Conservation (phyloP, 2,329 filamentous ascomycete species). For the Thermomyces lanuginosus region DNA sequence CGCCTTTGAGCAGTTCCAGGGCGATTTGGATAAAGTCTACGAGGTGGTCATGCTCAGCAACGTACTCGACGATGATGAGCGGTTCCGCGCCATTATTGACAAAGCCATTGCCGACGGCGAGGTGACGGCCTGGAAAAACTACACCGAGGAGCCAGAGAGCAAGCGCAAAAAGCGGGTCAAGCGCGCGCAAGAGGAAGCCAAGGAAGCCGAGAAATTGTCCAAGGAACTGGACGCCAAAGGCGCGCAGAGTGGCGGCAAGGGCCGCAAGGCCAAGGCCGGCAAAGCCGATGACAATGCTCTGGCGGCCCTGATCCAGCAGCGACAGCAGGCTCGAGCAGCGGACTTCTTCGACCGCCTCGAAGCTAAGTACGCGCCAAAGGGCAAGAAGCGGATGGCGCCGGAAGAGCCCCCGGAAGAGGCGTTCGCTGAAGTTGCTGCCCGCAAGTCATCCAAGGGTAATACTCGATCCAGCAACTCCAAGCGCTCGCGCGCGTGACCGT, state of each 20-base stretch:
- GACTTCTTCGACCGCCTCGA: slow-evolving; percentile 58
- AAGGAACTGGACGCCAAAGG: slow-evolving; percentile 61
- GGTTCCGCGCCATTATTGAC: slow-evolving; percentile 69
- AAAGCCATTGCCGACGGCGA: slow-evolving; percentile 56
- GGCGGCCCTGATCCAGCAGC: slow-evolving; percentile 57
- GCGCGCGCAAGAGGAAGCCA: slow-evolving; percentile 48
- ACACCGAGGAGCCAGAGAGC: slow-evolving; percentile 56
- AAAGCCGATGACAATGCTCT: slow-evolving; percentile 33
- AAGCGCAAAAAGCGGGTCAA: slow-evolving; percentile 43
- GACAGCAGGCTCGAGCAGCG: slow-evolving; percentile 46
- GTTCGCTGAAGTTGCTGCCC: slow-evolving; percentile 29
- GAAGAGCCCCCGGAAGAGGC: slow-evolving; percentile 49
- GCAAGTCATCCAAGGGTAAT: slow-evolving; percentile 23
- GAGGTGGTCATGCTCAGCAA: slow-evolving; percentile 74
- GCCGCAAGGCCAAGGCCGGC: slow-evolving; percentile 33
- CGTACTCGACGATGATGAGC: slow-evolving; percentile 65
- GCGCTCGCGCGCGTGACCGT: too few relatives aligned
- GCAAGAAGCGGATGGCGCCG: slow-evolving; percentile 27
- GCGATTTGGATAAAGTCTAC: slow-evolving; percentile 63
- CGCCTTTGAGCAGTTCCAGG: slow-evolving; percentile 57
- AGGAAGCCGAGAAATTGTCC: slow-evolving; percentile 58
- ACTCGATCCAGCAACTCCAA: slow-evolving; percentile 6
- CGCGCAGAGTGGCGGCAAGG: slow-evolving; percentile 26
- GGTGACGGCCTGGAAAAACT: slow-evolving; percentile 50
- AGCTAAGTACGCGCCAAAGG: slow-evolving; percentile 49